These are phyloP conservation scores for Actinomucor elegans DNA, from an alignment of 371 early-diverging fungal species.

Conservation along the genomic window DNA sequence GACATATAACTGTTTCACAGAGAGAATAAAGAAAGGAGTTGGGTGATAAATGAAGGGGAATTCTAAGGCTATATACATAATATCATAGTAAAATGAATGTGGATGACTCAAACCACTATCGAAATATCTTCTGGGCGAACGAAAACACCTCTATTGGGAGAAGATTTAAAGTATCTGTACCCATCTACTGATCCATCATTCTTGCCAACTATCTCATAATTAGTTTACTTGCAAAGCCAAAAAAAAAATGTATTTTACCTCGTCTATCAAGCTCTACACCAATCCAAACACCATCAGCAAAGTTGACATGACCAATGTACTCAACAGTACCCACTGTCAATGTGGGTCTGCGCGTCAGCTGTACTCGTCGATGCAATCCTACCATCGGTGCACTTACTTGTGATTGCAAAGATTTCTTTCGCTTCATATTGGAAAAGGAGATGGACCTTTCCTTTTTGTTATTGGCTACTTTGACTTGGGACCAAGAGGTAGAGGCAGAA, in stretches of 20 bases:
- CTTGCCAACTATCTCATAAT: constrained; percentile 24
- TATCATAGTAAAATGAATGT: too few species aligned
- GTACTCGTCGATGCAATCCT: constrained; percentile 16
- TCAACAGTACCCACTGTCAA: constrained; percentile 24
- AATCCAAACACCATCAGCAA: constrained; percentile 37
- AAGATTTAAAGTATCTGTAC: constrained; percentile 23
- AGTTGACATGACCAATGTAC: constrained; percentile 28
- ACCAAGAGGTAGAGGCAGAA: constrained; percentile 11
- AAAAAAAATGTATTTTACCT: too few species aligned
- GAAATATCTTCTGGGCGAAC: constrained; percentile 26
- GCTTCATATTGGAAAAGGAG: constrained; percentile 1
- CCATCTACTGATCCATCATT: constrained; percentile 34
- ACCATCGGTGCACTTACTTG: constrained; percentile 11
- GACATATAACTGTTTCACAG: too few species aligned
- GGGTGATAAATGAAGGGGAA: too few species aligned
- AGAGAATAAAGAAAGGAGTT: too few species aligned
- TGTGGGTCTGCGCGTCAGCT: constrained; percentile 7
- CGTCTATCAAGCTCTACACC: constrained; percentile 39
- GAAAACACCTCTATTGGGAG: constrained; percentile 28
- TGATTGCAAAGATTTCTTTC: background rate
- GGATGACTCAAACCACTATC: constrained; percentile 10
- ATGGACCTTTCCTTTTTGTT: background rate
- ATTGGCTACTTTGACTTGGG: constrained; percentile 1
- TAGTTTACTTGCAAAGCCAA: too few species aligned
- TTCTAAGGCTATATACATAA: too few species aligned